Conservation (phyloP, 345 rosid genomes). For the Microcos paniculata region DNA sequence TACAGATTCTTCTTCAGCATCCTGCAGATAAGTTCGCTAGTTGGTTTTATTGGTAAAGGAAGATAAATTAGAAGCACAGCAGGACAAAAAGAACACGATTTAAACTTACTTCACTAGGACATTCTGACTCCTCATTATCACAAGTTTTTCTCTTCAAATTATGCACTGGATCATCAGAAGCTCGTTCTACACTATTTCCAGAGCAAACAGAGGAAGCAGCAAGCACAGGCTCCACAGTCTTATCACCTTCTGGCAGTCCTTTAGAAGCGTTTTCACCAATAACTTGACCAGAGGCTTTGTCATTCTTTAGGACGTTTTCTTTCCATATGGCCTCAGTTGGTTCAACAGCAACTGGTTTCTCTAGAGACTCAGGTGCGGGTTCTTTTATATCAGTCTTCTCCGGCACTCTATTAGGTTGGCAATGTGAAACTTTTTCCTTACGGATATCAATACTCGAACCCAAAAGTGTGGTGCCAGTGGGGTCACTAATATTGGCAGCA, state of each 20-base stretch:
- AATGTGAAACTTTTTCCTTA: slow-evolving; percentile 34
- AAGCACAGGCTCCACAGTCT: slow-evolving; percentile 43
- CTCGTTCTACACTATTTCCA: slow-evolving; percentile 60
- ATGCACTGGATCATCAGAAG: slow-evolving; percentile 47
- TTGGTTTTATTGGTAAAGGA: not conserved
- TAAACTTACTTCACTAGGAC: slow-evolving; percentile 75
- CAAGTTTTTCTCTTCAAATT: slow-evolving; percentile 61
- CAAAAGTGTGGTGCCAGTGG: slow-evolving; percentile 9
- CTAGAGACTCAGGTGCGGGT: slow-evolving; percentile 31
- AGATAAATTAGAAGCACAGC: not conserved
- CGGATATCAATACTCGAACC: slow-evolving; percentile 22
- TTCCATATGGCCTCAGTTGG: slow-evolving; percentile 31
- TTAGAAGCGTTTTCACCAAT: slow-evolving; percentile 33
- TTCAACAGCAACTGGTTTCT: slow-evolving; percentile 34
- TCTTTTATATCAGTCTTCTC: slow-evolving; percentile 38
- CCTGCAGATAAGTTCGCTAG: slow-evolving; percentile 40
- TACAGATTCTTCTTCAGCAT: slow-evolving; percentile 64
- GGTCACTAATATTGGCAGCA: slow-evolving; percentile 24
- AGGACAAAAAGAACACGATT: not conserved
- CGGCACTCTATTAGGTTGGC: slow-evolving; percentile 28
- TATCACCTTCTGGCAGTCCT: slow-evolving; percentile 50
- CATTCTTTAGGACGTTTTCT: slow-evolving; percentile 33
- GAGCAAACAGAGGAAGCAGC: slow-evolving; percentile 80
- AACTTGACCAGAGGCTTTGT: slow-evolving; percentile 19
- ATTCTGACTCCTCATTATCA: slow-evolving; percentile 58